Percentiles rank a stretch among this genome's conserved stretches.
phyloP scores from a whole-genome alignment of 352 stramenopile genomes.

The Globisporangium okanoganense region DNA sequence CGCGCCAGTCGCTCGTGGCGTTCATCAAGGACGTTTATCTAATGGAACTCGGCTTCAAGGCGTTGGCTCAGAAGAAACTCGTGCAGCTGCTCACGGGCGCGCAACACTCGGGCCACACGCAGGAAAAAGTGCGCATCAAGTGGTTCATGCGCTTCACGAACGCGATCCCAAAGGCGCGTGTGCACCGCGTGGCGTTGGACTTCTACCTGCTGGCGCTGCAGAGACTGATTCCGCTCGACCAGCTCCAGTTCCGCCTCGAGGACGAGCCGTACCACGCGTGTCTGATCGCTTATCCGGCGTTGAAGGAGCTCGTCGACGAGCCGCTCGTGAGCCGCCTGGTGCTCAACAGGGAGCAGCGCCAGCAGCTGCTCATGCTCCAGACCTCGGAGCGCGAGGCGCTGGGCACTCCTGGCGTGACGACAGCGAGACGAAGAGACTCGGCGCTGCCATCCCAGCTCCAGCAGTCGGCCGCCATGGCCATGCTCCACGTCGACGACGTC shows the following conservation, averaged over 20 bases:
- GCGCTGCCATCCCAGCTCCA: slow-evolving; percentile 7
- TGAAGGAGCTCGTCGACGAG: slow-evolving; percentile 47
- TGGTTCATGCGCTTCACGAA: slow-evolving; percentile 68
- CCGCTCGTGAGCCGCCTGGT: slow-evolving; percentile 41
- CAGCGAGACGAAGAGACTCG: slow-evolving; percentile 1
- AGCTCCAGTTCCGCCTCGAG: slow-evolving; percentile 39
- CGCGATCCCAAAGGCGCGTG: slow-evolving; percentile 14
- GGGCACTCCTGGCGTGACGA: neutral
- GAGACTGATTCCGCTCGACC: slow-evolving; percentile 35
- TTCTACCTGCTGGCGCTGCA: slow-evolving; percentile 55
- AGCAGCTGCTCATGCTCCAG: slow-evolving; percentile 33
- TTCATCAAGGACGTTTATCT: slow-evolving; percentile 61
- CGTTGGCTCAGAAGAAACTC: slow-evolving; percentile 51
- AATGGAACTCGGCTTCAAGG: slow-evolving; percentile 61
- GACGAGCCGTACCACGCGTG: slow-evolving; percentile 44
- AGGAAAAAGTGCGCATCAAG: slow-evolving; percentile 54
- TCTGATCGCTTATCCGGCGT: slow-evolving; percentile 30
- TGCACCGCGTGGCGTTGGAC: slow-evolving; percentile 38
- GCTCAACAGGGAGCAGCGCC: slow-evolving; percentile 42
- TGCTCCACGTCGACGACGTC: slow-evolving; percentile 62
- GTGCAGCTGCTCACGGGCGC: slow-evolving; percentile 38
- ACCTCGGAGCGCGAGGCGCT: slow-evolving; percentile 4
- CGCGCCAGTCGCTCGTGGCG: slow-evolving; percentile 39
- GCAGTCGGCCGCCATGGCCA: slow-evolving; percentile 13
- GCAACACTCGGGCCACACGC: slow-evolving; percentile 29